Evolutionary conservation across 306 rosid species (phyloP).

Genomic region (Ochetophila trinervis): DNA sequence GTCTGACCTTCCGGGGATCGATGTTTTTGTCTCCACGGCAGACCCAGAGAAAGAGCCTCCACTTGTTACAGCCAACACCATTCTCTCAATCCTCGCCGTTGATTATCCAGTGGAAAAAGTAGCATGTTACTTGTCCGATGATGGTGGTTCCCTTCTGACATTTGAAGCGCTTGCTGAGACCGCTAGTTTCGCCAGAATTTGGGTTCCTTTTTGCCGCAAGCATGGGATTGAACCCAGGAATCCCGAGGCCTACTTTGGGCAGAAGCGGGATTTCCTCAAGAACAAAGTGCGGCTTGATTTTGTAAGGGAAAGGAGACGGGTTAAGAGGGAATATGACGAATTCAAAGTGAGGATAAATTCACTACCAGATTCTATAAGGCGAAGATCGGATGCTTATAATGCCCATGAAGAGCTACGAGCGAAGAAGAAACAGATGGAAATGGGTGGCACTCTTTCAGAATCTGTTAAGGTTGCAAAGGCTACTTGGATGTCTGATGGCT

Average conservation of each 20-base stretch:
- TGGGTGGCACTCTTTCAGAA: slow-evolving; percentile 47
- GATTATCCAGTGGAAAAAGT: slow-evolving; percentile 82
- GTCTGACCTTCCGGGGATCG: slow-evolving; percentile 84
- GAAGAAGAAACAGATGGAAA: slow-evolving; percentile 75
- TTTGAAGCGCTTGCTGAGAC: slow-evolving; percentile 89
- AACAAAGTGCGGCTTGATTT: slow-evolving; percentile 84
- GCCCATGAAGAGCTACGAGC: slow-evolving; percentile 79
- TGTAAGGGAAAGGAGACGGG: slow-evolving; percentile 76
- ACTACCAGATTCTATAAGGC: slow-evolving; percentile 71
- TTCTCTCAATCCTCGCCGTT: slow-evolving; percentile 78
- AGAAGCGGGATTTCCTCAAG: slow-evolving; percentile 74
- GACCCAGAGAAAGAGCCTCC: slow-evolving; percentile 93
- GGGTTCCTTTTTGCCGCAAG: slow-evolving; percentile 86
- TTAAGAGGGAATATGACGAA: slow-evolving; percentile 85
- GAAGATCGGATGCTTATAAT: slow-evolving; percentile 83
- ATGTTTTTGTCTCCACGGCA: slow-evolving; percentile 81
- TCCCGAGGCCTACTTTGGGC: slow-evolving; percentile 82
- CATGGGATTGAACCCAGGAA: slow-evolving; percentile 72
- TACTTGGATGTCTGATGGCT: slow-evolving; percentile 92
- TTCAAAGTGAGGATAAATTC: slow-evolving; percentile 82
- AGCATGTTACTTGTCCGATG: slow-evolving; percentile 85
- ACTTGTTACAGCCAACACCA: slow-evolving; percentile 79
- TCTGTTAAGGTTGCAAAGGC: slow-evolving; percentile 59
- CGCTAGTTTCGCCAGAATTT: slow-evolving; percentile 68
- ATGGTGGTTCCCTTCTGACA: slow-evolving; percentile 77